Evolutionary conservation across 345 rosid genomes (phyloP), one percentile per base, ranked within the genome.

Genomic region (Sonneratia caseolaris): DNA sequence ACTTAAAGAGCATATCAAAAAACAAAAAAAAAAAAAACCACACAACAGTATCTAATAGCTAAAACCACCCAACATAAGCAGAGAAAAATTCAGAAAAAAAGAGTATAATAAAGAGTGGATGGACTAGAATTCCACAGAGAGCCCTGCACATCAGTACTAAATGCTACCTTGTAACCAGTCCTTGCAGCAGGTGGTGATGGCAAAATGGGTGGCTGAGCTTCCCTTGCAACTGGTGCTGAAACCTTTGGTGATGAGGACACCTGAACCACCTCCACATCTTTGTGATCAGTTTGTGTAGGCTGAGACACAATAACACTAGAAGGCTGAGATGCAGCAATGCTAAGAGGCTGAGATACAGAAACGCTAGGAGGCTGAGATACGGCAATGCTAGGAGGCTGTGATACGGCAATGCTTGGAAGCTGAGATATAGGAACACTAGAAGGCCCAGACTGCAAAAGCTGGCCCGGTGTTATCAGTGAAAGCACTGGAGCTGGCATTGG

Each of bases 121-220:
- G 13, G n/a, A 68, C 9, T 13, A 66, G 18, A 43, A 14, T 40
- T n/a, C 14, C 22, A 45, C 8, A 59, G 32, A 59, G 9, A 59
- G 2, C 51, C 51, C 37, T n/a, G 3, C 37, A 37, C 7, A 69
- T 14, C 10, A 7, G 7, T 35, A 62, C 15, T 10, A n/a, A 42
- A 27, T 56, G 71, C n/a, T 21, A 88, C 93, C 90, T 79, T 84
- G 27, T 82, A 82, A 73, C 64, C 71, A 75, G 85, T 74, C 61
- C 85, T 83, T 64, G 86, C 85, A 70, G 87, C 82, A 40, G 86
- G 81, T 68, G 97, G 98, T 76, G 88, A 81, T 64, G 98, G 91
- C 78, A 93, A 81, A 69, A 93, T 83, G n/a, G 96, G 94, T 35
- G 94, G 94, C 79, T 89, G 91, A 72, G 85, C 77, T 82, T 83